A percentile compares a stretch with the other conserved stretches of the same genome.
These are phyloP conservation scores for Neurospora sp. DNA, from an alignment of 495 filamentous ascomycete genomes.

Conservation along the genomic window DNA sequence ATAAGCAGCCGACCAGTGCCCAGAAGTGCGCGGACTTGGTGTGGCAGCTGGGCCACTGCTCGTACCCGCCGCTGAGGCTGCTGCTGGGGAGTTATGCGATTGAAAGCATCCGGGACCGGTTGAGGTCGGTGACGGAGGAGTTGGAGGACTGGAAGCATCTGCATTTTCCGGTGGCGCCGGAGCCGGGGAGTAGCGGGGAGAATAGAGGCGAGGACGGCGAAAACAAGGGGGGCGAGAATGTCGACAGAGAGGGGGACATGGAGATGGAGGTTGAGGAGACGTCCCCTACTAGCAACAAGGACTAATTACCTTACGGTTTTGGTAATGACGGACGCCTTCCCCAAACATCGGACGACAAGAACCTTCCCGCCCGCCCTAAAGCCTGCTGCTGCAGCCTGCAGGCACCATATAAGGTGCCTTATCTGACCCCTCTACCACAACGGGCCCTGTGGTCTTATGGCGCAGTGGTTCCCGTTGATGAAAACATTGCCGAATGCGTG, in stretches of 20 bases:
- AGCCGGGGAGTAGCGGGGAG: constrained; percentile 1
- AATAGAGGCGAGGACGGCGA: not conserved
- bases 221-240: not conserved
- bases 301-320: not conserved
- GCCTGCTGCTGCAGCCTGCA: not conserved
- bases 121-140: constrained; percentile 88
- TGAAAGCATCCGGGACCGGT: constrained; percentile 82
- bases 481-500: not conserved
- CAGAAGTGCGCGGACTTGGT: constrained; percentile 92
- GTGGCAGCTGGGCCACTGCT: constrained; percentile 92
- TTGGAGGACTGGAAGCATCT: constrained; percentile 85
- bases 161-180: constrained; percentile 43
- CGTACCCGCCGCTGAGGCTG: constrained; percentile 75
- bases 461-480: not conserved
- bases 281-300: not conserved
- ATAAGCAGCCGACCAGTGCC: constrained; percentile 83
- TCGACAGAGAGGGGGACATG: not conserved
- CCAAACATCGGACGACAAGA: not conserved
- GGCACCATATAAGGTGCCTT: not conserved
- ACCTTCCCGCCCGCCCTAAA: not conserved
- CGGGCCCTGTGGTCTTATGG: not conserved
- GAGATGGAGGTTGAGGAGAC: not conserved
- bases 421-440: not conserved
- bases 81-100: constrained; percentile 88
- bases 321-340: not conserved